These are phyloP conservation scores for Colletotrichum liriopes DNA, from an alignment of 2,329 filamentous ascomycete species.

Conservation along the genomic window DNA sequence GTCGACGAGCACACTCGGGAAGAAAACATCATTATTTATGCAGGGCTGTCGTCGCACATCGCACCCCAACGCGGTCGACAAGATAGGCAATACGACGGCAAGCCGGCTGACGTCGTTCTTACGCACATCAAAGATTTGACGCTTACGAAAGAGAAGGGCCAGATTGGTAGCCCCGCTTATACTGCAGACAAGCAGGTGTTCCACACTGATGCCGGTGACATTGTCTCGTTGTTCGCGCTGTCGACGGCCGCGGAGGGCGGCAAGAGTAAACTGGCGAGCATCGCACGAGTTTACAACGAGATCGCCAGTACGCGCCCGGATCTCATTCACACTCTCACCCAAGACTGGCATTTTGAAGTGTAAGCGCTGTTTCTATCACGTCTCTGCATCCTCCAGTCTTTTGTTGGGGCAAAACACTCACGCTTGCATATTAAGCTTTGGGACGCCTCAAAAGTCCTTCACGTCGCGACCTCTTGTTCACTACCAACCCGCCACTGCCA, in stretches of 20 bases:
- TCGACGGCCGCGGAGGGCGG: constrained; percentile 68
- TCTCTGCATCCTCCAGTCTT: background rate
- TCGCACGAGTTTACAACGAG: constrained; percentile 74
- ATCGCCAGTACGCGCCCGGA: constrained; percentile 74
- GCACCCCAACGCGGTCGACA: constrained; percentile 68
- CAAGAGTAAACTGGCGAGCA: constrained; percentile 71
- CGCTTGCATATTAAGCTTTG: constrained; percentile 61
- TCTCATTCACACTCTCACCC: constrained; percentile 69
- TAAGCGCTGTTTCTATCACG: constrained; percentile 47
- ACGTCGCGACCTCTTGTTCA: constrained; percentile 68
- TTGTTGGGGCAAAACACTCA: background rate
- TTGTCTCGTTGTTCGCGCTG: constrained; percentile 72
- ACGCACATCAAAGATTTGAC: constrained; percentile 76
- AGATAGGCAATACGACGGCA: constrained; percentile 61
- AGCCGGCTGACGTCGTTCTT: constrained; percentile 66
- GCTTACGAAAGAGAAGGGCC: constrained; percentile 48
- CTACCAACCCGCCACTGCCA: constrained; percentile 64
- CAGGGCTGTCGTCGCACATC: constrained; percentile 72
- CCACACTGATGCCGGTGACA: constrained; percentile 73
- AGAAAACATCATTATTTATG: constrained; percentile 73
- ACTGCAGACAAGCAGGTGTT: constrained; percentile 75
- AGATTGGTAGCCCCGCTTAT: constrained; percentile 73
- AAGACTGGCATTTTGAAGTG: constrained; percentile 65
- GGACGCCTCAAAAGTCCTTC: constrained; percentile 62
- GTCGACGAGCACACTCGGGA: constrained; percentile 67